Base-by-base conservation (phyloP, 768 basidiomycete genomes). In the Amanita rubescens region DNA sequence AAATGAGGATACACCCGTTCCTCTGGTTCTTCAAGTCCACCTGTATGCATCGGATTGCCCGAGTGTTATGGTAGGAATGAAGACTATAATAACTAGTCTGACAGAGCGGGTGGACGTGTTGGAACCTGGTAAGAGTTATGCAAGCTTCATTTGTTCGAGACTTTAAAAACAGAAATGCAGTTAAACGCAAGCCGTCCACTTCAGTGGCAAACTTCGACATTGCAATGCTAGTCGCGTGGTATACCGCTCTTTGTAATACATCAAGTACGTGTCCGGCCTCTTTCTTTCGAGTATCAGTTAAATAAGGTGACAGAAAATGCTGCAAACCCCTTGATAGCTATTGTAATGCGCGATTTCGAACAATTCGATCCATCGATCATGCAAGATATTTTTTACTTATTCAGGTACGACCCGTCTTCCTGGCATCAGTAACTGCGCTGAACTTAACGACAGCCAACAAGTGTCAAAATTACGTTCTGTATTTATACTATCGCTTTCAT, bases 331-430 rank as follows among this genome's bases (percentile, higher is more conserved):
- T 67, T 73, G 34, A 73, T 90, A 3, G 72, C 83, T 20, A 70
- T 86, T 8, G 60, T 90, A 11, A 60, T 90, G 19, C 85, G 88
- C 53, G 83, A 87, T 53, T 88, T 91, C 57, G 88, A 90, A 60
- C 79, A 82, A 61, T 79, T 87, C 46, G 85, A 87, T 52, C 67
- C 78, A 0, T 51, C 57, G 1, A 74, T 90, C 2, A 64, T 90
- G 45, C 80, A 84, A 60, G 87, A 90, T 59, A 60, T 89, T 15
- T 79, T 89, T 38, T 76, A 84, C 50, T 82, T 90, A 33, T 86
- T 78, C 71, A 87, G 84, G 87, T 83, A 56, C n/a, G n/a, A n/a
- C 11, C 27, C 11, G 3, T 8, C 27, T 30, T 30, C 27, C n/a
- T n/a, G 34, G 19, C 15, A 41, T 11, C 4, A 35, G 37, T 6